phyloP scores from a whole-genome alignment of 805 yeast species.

The Candida koratica region DNA sequence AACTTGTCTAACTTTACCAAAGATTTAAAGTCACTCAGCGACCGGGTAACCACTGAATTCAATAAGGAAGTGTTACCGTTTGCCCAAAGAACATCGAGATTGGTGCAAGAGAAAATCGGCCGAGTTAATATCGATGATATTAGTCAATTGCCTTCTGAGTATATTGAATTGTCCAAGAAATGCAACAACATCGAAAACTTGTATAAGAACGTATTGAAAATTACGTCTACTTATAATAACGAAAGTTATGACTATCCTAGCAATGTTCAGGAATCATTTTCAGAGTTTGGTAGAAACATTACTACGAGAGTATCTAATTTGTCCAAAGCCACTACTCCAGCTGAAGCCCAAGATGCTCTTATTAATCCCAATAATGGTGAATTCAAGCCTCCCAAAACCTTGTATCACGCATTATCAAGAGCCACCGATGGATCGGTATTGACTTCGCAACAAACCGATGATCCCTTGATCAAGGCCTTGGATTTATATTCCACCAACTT shows the following conservation, averaged over 20 bases:
- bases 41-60: slow-evolving; percentile 48
- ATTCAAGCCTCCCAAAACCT: slow-evolving; percentile 68
- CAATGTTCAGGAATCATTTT: slow-evolving; percentile 69
- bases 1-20: slow-evolving; percentile 40
- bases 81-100: slow-evolving; percentile 76
- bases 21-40: slow-evolving; percentile 39
- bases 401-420: slow-evolving; percentile 76
- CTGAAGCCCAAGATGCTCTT: slow-evolving; percentile 76
- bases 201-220: slow-evolving; percentile 40
- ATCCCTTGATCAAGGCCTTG: slow-evolving; percentile 58
- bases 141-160: slow-evolving; percentile 75
- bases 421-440: slow-evolving; percentile 58
- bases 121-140: slow-evolving; percentile 66
- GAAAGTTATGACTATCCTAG: slow-evolving; percentile 85
- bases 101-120: slow-evolving; percentile 76
- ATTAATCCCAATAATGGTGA: slow-evolving; percentile 39
- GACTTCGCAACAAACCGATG: slow-evolving; percentile 36
- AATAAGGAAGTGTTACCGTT: slow-evolving; percentile 54
- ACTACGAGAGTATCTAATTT: slow-evolving; percentile 61
- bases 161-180: slow-evolving; percentile 44
- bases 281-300: slow-evolving; percentile 64
- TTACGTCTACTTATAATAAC: slow-evolving; percentile 55
- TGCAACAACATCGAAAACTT: slow-evolving; percentile 40
- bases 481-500: slow-evolving; percentile 66
- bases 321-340: slow-evolving; percentile 68